Conservation (phyloP, 2,329 filamentous ascomycete genomes). For the Corniculantispora saksenae region DNA sequence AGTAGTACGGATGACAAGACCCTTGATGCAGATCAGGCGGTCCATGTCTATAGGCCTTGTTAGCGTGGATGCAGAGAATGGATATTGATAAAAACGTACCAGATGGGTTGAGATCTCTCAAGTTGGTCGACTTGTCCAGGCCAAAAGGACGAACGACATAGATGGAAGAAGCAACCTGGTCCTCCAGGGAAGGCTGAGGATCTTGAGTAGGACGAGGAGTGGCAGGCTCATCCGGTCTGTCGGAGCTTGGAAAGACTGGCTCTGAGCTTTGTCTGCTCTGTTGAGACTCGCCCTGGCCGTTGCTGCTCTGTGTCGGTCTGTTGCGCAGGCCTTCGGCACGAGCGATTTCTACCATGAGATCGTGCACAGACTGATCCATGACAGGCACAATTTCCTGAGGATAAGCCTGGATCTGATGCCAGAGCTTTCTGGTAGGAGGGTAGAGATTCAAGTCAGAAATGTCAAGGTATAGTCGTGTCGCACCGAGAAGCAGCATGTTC, state of each 20-base stretch:
- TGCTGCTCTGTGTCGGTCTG: constrained; percentile 61
- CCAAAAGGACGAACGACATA: constrained; percentile 91
- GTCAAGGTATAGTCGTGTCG: constrained; percentile 84
- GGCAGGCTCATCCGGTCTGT: constrained; percentile 55
- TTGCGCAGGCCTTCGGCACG: constrained; percentile 74
- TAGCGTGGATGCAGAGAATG: not conserved
- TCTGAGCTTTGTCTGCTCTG: constrained; percentile 66
- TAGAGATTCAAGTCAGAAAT: constrained; percentile 88
- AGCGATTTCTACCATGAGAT: constrained; percentile 88
- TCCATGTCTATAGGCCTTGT: constrained; percentile 72
- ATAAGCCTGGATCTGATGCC: constrained; percentile 92
- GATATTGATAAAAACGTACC: constrained; percentile 44
- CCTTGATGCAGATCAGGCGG: constrained; percentile 91
- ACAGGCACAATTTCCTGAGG: constrained; percentile 94
- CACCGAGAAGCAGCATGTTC: constrained; percentile 85
- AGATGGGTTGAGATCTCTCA: constrained; percentile 90
- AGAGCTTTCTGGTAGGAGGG: constrained; percentile 87
- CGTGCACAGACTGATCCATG: constrained; percentile 93
- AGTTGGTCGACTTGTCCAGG: constrained; percentile 81
- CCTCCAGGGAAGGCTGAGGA: constrained; percentile 64
- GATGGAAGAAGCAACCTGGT: constrained; percentile 74
- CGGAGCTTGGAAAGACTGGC: constrained; percentile 77
- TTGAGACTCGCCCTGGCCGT: constrained; percentile 46
- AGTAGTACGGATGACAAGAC: constrained; percentile 91
- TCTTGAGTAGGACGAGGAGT: constrained; percentile 44